Evolutionary conservation across 495 filamentous ascomycete species (phyloP), one percentile per base, ranked within the genome.

Genomic region (Penicillium macrosclerotiorum): DNA sequence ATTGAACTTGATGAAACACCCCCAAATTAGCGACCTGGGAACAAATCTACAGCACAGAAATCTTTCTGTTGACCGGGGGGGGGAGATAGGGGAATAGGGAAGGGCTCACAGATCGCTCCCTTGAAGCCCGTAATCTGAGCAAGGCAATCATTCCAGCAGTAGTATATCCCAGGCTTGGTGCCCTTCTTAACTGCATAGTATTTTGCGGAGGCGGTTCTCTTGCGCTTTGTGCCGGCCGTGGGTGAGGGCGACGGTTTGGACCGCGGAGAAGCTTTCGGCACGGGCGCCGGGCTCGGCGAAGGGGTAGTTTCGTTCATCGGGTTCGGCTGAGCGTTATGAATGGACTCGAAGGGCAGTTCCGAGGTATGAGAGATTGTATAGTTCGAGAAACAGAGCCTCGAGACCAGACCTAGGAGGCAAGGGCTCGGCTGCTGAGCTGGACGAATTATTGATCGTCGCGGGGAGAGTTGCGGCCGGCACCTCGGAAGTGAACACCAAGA

Each of bases 161-260:
- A 78, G 65, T 96, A 98, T n/a, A 98, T 82, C 4, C 90, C 93
- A 1, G 93, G 90, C 19, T 71, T 79, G 46, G 79, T 75, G 6
- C 93, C 93, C 16, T 72, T 75, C 29, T 84, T 82, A 18, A 98
- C 93, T 9, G 86, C 89, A 64, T 97, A 98, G 67, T 83, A 96
- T 68, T 93, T 95, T 44, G 75, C 71, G 22, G 74, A 63, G 3
- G 72, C 51, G 4, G 54, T 60, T 42, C 84, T 66, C 67, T 90
- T 90, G 47, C 86, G 73, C 57, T 90, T 89, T 31, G 70, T 68
- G 18, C 80, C 80, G 11, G 69, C 65, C 5, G 73, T 69, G 14
- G 76, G 62, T 8, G 63, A 63, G 12, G 69, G 51, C 12, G 60
- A 54, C 1, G 63, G 55, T 52, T 57, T 54, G 11, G 46, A 42